phyloP scores from a whole-genome alignment of 2,329 filamentous ascomycete genomes.

The Aspergillus novoparasiticus region DNA sequence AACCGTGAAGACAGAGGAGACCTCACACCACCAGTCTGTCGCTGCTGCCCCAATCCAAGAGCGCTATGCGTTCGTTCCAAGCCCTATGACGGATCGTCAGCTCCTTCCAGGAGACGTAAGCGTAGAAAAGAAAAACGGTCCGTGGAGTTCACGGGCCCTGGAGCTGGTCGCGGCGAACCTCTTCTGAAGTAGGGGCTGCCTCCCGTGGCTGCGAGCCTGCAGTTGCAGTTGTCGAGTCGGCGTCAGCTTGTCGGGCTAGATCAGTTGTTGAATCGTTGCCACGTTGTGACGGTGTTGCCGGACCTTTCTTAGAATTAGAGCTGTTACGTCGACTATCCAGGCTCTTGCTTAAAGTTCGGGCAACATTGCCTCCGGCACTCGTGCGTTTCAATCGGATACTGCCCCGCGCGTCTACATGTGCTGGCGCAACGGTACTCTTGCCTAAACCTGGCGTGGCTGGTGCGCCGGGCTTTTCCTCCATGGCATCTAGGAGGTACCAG shows the following conservation, averaged over 20 bases:
- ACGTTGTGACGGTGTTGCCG: constrained; percentile 32
- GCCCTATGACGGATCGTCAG: constrained; percentile 28
- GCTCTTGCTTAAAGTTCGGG: constrained; percentile 80
- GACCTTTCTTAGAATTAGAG: constrained; percentile 76
- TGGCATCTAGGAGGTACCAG: constrained; percentile 94
- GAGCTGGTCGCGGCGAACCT: constrained; percentile 52
- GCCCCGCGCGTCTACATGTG: constrained; percentile 82
- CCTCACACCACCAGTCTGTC: constrained; percentile 4
- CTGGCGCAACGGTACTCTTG: constrained; percentile 87
- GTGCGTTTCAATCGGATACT: constrained; percentile 56
- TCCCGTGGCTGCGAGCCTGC: constrained; percentile 37
- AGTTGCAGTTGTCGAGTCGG: constrained; percentile 28
- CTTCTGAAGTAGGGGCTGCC: constrained; percentile 46
- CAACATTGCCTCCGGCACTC: constrained; percentile 69
- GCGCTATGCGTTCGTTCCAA: constrained; percentile 15
- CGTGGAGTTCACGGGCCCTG: constrained; percentile 42
- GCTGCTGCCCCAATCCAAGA: constrained; percentile 4
- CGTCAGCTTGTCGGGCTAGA: constrained; percentile 38
- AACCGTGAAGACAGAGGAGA: constrained; percentile 23
- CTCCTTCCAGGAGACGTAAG: constrained; percentile 15
- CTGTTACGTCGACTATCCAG: constrained; percentile 90
- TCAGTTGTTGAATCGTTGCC: constrained; percentile 39
- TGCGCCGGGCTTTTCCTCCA: constrained; percentile 87
- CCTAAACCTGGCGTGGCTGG: constrained; percentile 90
- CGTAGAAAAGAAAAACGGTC: constrained; percentile 12